phyloP scores from a whole-genome alignment of 2,329 filamentous ascomycete genomes.

The Phyllosticta citriasiana region DNA sequence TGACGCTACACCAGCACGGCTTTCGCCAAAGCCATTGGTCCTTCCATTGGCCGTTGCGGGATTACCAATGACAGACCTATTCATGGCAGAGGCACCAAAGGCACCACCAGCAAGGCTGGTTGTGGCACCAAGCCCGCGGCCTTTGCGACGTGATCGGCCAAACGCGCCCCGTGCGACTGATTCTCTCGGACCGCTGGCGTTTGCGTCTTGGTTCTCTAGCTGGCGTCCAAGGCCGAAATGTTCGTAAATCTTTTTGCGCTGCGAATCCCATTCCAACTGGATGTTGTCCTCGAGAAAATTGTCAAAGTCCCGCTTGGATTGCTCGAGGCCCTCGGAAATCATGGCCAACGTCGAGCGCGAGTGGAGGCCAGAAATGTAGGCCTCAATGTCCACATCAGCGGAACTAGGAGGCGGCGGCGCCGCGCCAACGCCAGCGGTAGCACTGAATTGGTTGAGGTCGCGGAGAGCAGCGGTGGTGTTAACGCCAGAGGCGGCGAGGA shows the following conservation, averaged over 20 bases:
- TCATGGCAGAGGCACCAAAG: constrained; percentile 60
- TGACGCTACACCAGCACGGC: constrained; percentile 41
- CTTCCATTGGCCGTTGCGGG: constrained; percentile 49
- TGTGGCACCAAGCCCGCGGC: constrained; percentile 28
- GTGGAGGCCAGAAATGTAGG: constrained; percentile 76
- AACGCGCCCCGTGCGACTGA: constrained; percentile 39
- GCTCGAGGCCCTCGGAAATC: constrained; percentile 81
- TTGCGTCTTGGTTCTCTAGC: constrained; percentile 26
- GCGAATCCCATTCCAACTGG: constrained; percentile 89
- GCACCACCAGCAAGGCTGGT: constrained; percentile 19
- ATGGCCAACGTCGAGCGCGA: constrained; percentile 85
- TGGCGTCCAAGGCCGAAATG: constrained; percentile 73
- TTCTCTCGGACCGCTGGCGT: constrained; percentile 25
- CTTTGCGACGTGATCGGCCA: constrained; percentile 39
- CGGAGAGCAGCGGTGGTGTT: constrained; percentile 76
- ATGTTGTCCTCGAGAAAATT: constrained; percentile 89
- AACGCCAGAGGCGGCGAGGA: constrained; percentile 87
- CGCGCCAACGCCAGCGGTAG: constrained; percentile 53
- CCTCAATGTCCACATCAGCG: constrained; percentile 48
- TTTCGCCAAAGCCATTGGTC: constrained; percentile 56
- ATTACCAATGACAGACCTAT: constrained; percentile 79
- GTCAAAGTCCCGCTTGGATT: constrained; percentile 86
- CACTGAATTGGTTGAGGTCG: constrained; percentile 72
- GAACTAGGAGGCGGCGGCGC: constrained; percentile 26
- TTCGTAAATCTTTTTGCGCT: constrained; percentile 86